phyloP scores from a whole-genome alignment of 768 basidiomycete genomes.

The Hypsizygus marmoreus region DNA sequence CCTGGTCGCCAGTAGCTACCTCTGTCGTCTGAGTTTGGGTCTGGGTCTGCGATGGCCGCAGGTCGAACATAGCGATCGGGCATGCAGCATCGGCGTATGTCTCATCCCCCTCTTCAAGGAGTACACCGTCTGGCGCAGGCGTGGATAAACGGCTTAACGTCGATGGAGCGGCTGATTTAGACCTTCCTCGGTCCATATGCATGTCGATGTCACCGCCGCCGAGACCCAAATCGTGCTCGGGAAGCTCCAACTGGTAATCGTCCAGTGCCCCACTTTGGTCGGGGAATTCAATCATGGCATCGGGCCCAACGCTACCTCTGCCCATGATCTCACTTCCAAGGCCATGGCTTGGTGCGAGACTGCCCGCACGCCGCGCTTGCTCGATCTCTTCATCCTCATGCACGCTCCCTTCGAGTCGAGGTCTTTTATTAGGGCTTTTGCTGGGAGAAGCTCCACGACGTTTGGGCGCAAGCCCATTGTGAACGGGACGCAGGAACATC shows the following conservation, averaged over 20 bases:
- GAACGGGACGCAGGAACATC: slow-evolving; percentile 80
- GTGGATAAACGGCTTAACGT: slow-evolving; percentile 68
- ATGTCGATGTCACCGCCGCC: slow-evolving; percentile 39
- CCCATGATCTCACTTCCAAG: slow-evolving; percentile 58
- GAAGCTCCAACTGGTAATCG: slow-evolving; percentile 74
- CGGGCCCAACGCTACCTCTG: slow-evolving; percentile 55
- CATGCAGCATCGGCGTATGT: slow-evolving; percentile 70
- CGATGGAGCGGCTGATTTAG: slow-evolving; percentile 54
- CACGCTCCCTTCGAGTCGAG: slow-evolving; percentile 51
- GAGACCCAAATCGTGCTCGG: slow-evolving; percentile 43
- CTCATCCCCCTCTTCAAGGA: slow-evolving; percentile 61
- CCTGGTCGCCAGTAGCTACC: slow-evolving; percentile 42
- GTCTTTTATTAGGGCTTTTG: slow-evolving; percentile 59
- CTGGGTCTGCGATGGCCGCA: slow-evolving; percentile 51
- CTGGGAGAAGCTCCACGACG: slow-evolving; percentile 62
- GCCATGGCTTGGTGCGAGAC: slow-evolving; percentile 61
- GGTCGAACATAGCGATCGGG: slow-evolving; percentile 82
- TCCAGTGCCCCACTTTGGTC: slow-evolving; percentile 58
- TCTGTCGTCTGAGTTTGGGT: slow-evolving; percentile 41
- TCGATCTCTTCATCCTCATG: slow-evolving; percentile 71
- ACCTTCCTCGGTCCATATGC: slow-evolving; percentile 35
- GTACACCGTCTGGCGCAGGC: slow-evolving; percentile 54
- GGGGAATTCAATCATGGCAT: slow-evolving; percentile 61
- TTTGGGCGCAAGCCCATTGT: slow-evolving; percentile 50
- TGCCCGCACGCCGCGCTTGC: slow-evolving; percentile 66